Base-by-base conservation (phyloP, 2,329 filamentous ascomycete genomes). In the Aspergillus ibericus region DNA sequence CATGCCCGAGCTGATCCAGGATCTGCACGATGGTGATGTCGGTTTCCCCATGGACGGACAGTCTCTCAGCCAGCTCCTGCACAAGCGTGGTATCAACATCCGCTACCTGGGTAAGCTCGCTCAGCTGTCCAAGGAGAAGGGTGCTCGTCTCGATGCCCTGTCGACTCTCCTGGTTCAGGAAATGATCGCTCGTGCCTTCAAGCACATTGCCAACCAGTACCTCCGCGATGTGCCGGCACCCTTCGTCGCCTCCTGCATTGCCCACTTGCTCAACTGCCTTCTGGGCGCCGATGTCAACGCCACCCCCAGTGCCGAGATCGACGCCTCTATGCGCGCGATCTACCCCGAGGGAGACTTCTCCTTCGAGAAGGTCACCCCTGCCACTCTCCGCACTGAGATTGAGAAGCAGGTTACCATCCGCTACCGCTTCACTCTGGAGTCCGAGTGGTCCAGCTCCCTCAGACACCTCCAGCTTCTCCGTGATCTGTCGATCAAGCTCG, bases 11-110 rank as follows among this genome's bases (percentile, higher is more conserved):
- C 82, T 99, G 58, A 78, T 98, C 58, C 87, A 89, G 62, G 93
- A 99, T 69, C 84, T 99, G 59, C 89, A 90, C 71, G 91, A 96
- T 65, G 93, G 92, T 6, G 93, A 99, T 66, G 89, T 96, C 65
- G 95, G 93, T 69, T 98, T 98, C 81, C 95, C 95, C 12, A 97
- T 98, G 92, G 96, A 99, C 69, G 95, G 95, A n/a, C 86, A 90
- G 70, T 97, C 93, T 18, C 82, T 99, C 59, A 91, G 89, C 68
- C 87, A 88, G 64, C 85, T 97, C 53, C 83, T 99, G 71, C 95
- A 99, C 81, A 96, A 96, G 82, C 91, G 93, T 42, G 95, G 95
- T 78, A 93, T 99, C 80, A 99, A 99, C 79, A 85, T 98, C 62
- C 87, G 96, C 70, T 99, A 99, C 75, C 83, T 98, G n/a, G 95